phyloP scores from a whole-genome alignment of 2,329 filamentous ascomycete species.

The Aspergillus sp. region DNA sequence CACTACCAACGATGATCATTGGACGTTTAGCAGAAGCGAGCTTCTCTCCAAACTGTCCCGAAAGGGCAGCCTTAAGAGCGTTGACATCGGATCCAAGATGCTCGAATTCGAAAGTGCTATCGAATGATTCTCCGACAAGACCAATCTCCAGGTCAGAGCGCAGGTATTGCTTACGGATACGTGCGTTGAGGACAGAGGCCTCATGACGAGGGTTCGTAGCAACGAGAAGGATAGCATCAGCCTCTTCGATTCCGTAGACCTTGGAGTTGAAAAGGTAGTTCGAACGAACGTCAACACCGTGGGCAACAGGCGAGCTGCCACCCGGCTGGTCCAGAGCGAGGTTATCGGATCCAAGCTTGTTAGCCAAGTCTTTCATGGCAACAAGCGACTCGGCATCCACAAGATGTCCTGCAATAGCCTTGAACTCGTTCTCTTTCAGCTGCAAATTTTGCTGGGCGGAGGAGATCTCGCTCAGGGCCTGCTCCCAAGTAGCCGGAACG shows the following conservation, averaged over 20 bases:
- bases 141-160: slow-evolving; percentile 92
- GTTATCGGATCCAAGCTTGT: slow-evolving; percentile 95
- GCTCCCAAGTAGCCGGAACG: slow-evolving; percentile 90
- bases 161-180: slow-evolving; percentile 97
- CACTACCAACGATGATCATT: slow-evolving; percentile 95
- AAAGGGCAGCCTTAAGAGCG: slow-evolving; percentile 80
- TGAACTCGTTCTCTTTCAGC: slow-evolving; percentile 91
- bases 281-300: slow-evolving; percentile 88
- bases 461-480: slow-evolving; percentile 84
- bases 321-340: slow-evolving; percentile 86
- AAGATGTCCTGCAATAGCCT: slow-evolving; percentile 87
- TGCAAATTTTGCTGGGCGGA: slow-evolving; percentile 76
- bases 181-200: slow-evolving; percentile 90
- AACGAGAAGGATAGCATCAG: slow-evolving; percentile 86
- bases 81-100: slow-evolving; percentile 79
- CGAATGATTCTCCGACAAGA: slow-evolving; percentile 84
- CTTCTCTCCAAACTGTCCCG: slow-evolving; percentile 90
- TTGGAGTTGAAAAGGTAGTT: slow-evolving; percentile 97
- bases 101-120: slow-evolving; percentile 94
- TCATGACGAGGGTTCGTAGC: slow-evolving; percentile 96
- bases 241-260: slow-evolving; percentile 91
- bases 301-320: slow-evolving; percentile 79
- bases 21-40: slow-evolving; percentile 82
- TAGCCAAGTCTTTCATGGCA: slow-evolving; percentile 94
- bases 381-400: slow-evolving; percentile 92